A percentile compares a stretch with the other conserved stretches of the same genome.
Conservation (phyloP, 2,329 filamentous ascomycete genomes). For the Cytospora mali region DNA sequence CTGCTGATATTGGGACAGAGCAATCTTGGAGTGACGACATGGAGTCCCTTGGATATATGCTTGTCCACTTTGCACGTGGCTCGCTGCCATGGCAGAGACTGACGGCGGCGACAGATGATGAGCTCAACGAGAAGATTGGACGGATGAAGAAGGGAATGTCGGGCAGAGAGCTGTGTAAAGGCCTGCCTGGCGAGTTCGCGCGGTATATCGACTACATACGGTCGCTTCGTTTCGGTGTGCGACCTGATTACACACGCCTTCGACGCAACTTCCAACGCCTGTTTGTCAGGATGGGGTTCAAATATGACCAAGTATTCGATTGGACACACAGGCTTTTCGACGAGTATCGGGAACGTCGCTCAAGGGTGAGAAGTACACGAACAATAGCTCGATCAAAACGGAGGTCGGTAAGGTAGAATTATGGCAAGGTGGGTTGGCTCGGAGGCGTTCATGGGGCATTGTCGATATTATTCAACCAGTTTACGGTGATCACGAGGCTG, state of each 20-base stretch:
- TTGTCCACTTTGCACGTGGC: not conserved
- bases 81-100: not conserved
- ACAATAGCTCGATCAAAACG: not conserved
- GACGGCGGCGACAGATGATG: not conserved
- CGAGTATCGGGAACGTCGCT: conserved; percentile 88
- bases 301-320: conserved; percentile 99
- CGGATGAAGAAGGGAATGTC: conserved; percentile 99
- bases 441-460: too few species aligned
- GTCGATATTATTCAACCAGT: too few species aligned
- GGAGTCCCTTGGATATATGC: conserved; percentile 1
- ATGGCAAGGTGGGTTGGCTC: too few species aligned
- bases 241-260: conserved; percentile 98
- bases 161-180: conserved; percentile 95
- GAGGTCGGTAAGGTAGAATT: not conserved
- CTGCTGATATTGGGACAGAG: conserved; percentile 82
- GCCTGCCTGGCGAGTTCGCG: conserved; percentile 98
- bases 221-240: conserved; percentile 97
- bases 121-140: conserved; percentile 92
- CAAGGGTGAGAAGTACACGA: not conserved
- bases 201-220: conserved; percentile 99
- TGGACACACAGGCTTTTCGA: conserved; percentile 60
- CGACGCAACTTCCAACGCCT: conserved; percentile 99
- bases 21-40: conserved; percentile 3
- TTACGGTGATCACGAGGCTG: too few species aligned
- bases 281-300: conserved; percentile 97